phyloP scores from a whole-genome alignment of 1,139 yeast species.

The Saccharomycopsis hybrid region DNA sequence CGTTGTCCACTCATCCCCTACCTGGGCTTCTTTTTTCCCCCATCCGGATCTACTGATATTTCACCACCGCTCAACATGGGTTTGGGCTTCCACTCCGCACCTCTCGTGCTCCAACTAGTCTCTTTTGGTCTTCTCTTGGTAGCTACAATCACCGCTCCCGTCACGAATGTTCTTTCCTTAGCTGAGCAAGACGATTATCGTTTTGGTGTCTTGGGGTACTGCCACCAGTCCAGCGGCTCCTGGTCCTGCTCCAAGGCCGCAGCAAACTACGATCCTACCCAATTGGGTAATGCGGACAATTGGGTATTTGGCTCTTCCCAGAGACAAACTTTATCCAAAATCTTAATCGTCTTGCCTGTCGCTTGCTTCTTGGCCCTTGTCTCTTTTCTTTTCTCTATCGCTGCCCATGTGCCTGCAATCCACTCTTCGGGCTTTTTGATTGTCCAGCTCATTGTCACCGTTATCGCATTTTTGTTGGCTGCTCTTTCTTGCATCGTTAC shows the following conservation, averaged over 20 bases:
- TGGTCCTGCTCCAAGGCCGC: constrained; percentile 44
- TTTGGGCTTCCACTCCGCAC: constrained; percentile 24
- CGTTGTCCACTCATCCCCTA: too few species aligned
- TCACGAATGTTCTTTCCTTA: constrained; percentile 44
- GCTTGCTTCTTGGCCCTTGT: constrained; percentile 71
- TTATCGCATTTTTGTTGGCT: constrained; percentile 46
- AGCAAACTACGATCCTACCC: constrained; percentile 41
- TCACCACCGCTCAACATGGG: neutral
- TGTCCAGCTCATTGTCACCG: constrained; percentile 30
- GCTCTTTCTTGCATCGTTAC: constrained; percentile 48
- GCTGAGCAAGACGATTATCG: constrained; percentile 44
- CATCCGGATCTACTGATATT: neutral
- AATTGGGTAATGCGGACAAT: constrained; percentile 30
- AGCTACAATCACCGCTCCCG: constrained; percentile 57
- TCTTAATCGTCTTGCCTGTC: constrained; percentile 73
- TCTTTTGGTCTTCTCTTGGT: constrained; percentile 47
- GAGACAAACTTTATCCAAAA: constrained; percentile 59
- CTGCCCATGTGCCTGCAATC: constrained; percentile 22
- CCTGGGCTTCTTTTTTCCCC: neutral
- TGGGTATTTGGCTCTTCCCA: constrained; percentile 49
- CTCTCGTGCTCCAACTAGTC: constrained; percentile 29
- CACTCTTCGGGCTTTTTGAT: constrained; percentile 27
- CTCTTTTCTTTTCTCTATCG: constrained; percentile 27
- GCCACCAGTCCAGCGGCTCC: constrained; percentile 32
- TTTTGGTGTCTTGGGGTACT: constrained; percentile 85